Conservation (phyloP, 306 rosid genomes). For the Prinsepia uniflora region DNA sequence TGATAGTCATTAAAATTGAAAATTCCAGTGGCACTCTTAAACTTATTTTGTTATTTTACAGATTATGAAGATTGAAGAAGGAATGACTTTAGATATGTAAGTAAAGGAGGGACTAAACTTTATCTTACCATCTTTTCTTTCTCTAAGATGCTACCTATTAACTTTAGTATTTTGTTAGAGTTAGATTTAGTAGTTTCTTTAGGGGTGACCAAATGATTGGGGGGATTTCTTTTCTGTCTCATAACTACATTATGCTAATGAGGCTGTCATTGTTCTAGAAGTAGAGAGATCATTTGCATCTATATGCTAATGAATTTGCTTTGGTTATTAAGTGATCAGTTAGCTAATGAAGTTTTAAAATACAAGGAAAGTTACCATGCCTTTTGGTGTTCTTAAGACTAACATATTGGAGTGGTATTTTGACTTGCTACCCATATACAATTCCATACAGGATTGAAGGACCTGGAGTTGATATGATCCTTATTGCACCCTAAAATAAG, state of each 20-base stretch:
- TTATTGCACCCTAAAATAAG: background rate
- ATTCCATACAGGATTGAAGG: background rate
- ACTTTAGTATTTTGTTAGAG: background rate
- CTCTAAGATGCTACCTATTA: slow-evolving; percentile 5
- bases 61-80: slow-evolving; percentile 95
- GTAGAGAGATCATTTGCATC: background rate
- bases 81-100: slow-evolving; percentile 93
- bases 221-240: background rate
- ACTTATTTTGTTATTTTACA: slow-evolving; percentile 28
- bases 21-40: slow-evolving; percentile 14
- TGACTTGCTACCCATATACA: background rate
- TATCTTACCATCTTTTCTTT: slow-evolving; percentile 17
- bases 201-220: background rate
- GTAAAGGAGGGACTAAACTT: slow-evolving; percentile 30
- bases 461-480: slow-evolving; percentile 5
- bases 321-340: background rate
- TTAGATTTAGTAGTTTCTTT: slow-evolving; percentile 1
- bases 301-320: background rate
- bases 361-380: background rate
- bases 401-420: background rate
- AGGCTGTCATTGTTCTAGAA: background rate
- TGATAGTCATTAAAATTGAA: slow-evolving; percentile 11
- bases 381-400: background rate
- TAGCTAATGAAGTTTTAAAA: background rate
- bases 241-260: background rate